A percentile compares a stretch with the other conserved stretches of the same genome.
These are phyloP conservation scores for Esteya vermicola DNA, from an alignment of 2,329 filamentous ascomycete species.

Conservation along the genomic window DNA sequence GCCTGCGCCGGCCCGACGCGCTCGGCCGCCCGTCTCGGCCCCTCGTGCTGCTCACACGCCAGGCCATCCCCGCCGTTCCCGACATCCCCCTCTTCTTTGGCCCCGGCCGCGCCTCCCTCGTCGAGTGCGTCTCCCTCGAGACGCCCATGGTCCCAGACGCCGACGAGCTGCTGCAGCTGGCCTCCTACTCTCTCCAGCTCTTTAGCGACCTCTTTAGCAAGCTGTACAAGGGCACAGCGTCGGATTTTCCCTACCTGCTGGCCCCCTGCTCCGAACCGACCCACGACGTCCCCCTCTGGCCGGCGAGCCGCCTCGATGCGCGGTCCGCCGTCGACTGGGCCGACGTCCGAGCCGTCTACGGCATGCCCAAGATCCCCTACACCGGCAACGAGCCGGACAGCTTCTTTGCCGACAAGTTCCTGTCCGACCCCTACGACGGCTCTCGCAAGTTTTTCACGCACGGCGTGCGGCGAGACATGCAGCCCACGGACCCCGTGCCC, in stretches of 20 bases:
- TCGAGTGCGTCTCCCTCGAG: conserved; percentile 32
- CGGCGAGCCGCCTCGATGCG: conserved; percentile 9
- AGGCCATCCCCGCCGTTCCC: conserved; percentile 48
- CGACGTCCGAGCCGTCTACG: conserved; percentile 6
- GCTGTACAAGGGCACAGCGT: conserved; percentile 47
- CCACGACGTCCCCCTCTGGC: conserved; percentile 16
- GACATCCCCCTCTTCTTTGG: conserved; percentile 60
- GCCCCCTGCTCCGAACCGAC: conserved; percentile 35
- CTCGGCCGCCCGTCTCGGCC: conserved; percentile 47
- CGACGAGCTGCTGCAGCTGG: conserved; percentile 37
- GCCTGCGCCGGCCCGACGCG: conserved; percentile 38
- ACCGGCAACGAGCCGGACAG: conserved; percentile 27
- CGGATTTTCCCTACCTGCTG: conserved; percentile 70
- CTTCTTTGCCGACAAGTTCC: conserved; percentile 38
- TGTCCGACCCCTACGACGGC: conserved; percentile 46
- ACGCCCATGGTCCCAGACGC: conserved; percentile 27
- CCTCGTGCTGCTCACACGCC: conserved; percentile 57
- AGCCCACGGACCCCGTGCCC: conserved; percentile 51
- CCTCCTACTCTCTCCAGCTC: conserved; percentile 57
- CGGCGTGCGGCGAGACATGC: conserved; percentile 41
- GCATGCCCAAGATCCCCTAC: conserved; percentile 21
- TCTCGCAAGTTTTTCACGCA: conserved; percentile 45
- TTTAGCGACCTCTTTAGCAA: conserved; percentile 89
- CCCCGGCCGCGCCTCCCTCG: conserved; percentile 41
- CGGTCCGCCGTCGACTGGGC: conserved; percentile 45